A percentile compares a stretch with the other conserved stretches of the same genome.
These are phyloP conservation scores for Pythium vanterpoolii DNA, from an alignment of 352 stramenopile genomes.

Conservation along the genomic window DNA sequence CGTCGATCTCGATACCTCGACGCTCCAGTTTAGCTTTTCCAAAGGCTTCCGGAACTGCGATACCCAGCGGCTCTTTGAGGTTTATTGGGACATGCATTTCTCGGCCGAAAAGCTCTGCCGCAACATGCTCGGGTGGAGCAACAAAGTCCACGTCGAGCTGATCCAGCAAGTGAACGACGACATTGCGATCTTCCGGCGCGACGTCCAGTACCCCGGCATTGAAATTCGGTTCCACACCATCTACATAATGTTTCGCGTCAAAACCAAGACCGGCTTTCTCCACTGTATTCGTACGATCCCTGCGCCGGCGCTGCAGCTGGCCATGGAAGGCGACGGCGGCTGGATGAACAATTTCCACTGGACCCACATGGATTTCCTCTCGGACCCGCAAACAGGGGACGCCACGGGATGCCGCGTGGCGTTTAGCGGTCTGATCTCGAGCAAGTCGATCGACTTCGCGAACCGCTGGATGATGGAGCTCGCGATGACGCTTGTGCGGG, in stretches of 20 bases:
- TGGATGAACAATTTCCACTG: conserved; percentile 36
- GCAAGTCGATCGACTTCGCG: conserved; percentile 22
- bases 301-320: conserved; percentile 12
- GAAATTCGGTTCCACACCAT: conserved; percentile 24
- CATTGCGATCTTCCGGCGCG: conserved; percentile 25
- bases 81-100: conserved; percentile 30
- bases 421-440: conserved; percentile 27
- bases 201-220: conserved; percentile 27
- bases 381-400: conserved; percentile 18
- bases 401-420: conserved; percentile 19
- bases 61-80: conserved; percentile 24
- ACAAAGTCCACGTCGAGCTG: conserved; percentile 27
- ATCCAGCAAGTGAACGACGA: conserved; percentile 26
- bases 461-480: conserved; percentile 32
- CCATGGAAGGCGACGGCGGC: conserved; percentile 20
- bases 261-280: conserved; percentile 22
- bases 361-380: conserved; percentile 25
- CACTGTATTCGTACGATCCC: conserved; percentile 29
- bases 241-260: conserved; percentile 30
- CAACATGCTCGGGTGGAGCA: conserved; percentile 28
- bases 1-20: conserved; percentile 22
- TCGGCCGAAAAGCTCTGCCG: conserved; percentile 26
- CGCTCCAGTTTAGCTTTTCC: conserved; percentile 29
- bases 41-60: conserved; percentile 27
- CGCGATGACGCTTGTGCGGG: conserved; percentile 25